These are phyloP conservation scores for Friedmanniomyces endolithicus DNA, from an alignment of 495 filamentous ascomycete species.

Conservation along the genomic window DNA sequence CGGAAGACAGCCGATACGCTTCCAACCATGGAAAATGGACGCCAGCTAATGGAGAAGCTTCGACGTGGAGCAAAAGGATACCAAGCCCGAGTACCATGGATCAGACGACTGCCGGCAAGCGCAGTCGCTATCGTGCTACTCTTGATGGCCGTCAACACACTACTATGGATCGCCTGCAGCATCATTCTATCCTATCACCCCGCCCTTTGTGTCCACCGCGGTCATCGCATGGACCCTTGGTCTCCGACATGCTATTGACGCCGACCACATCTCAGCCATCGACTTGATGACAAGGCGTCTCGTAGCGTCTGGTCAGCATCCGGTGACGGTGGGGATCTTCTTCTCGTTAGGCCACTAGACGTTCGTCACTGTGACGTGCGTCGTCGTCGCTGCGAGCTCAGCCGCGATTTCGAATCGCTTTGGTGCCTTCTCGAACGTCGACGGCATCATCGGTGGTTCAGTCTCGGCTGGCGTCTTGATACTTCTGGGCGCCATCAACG, in stretches of 20 bases:
- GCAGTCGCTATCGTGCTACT: slow-evolving; percentile 55
- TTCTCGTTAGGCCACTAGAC: slow-evolving; percentile 91
- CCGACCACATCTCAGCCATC: slow-evolving; percentile 93
- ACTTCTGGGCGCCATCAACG: slow-evolving; percentile 69
- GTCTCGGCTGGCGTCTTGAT: slow-evolving; percentile 75
- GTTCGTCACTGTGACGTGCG: slow-evolving; percentile 80
- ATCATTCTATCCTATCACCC: slow-evolving; percentile 44
- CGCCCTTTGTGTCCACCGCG: slow-evolving; percentile 59
- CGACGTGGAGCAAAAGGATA: slow-evolving; percentile 23
- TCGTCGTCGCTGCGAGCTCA: slow-evolving; percentile 81
- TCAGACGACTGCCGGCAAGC: slow-evolving; percentile 44
- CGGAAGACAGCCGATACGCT: too few relatives aligned
- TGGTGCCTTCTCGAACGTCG: slow-evolving; percentile 65
- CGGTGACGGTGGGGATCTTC: slow-evolving; percentile 90
- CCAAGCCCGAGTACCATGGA: slow-evolving; percentile 27
- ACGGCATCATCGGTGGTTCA: slow-evolving; percentile 73
- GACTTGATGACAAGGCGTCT: slow-evolving; percentile 89
- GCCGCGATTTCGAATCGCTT: slow-evolving; percentile 70
- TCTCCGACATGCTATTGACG: slow-evolving; percentile 86
- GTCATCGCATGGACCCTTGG: slow-evolving; percentile 81
- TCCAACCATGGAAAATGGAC: too few relatives aligned
- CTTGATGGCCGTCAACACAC: slow-evolving; percentile 51
- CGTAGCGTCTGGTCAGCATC: slow-evolving; percentile 72
- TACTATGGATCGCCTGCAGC: slow-evolving; percentile 61
- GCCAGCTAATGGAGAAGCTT: not conserved